Evolutionary conservation across 306 rosid species (phyloP).

Genomic region (Castanea mollissima): DNA sequence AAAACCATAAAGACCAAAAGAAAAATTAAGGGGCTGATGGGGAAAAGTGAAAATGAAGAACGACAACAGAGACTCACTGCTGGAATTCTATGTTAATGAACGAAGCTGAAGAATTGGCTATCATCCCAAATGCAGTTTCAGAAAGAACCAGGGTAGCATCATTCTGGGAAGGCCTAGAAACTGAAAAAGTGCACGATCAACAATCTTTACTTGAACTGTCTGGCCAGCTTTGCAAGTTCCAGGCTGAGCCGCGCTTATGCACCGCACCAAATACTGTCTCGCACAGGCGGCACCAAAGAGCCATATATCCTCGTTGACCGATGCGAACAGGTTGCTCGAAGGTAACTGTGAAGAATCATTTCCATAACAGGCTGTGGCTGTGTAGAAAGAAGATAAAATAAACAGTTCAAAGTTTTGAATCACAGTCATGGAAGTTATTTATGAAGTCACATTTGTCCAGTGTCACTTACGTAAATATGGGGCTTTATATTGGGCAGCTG

Average conservation of each 20-base stretch:
- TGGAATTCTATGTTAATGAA: constrained; percentile 61
- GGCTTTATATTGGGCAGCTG: constrained; percentile 45
- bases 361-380: constrained; percentile 64
- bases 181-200: constrained; percentile 50
- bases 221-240: constrained; percentile 49
- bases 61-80: constrained; percentile 38
- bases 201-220: constrained; percentile 55
- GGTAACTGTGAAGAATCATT: constrained; percentile 47
- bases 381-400: not conserved
- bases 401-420: not conserved
- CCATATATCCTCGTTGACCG: constrained; percentile 84
- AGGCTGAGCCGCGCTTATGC: constrained; percentile 53
- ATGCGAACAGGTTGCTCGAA: constrained; percentile 53
- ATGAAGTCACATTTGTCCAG: not conserved
- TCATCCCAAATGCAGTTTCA: constrained; percentile 45
- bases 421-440: not conserved
- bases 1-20: not conserved
- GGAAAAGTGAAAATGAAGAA: not conserved
- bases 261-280: constrained; percentile 61
- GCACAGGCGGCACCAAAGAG: constrained; percentile 90
- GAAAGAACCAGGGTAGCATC: constrained; percentile 61
- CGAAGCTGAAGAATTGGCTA: constrained; percentile 44
- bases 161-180: constrained; percentile 32
- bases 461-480: constrained; percentile 60
- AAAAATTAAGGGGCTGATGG: not conserved